Evolutionary conservation across 352 stramenopile species (phyloP), one percentile per base, ranked within the genome.

Genomic region (Globisporangium canariense): DNA sequence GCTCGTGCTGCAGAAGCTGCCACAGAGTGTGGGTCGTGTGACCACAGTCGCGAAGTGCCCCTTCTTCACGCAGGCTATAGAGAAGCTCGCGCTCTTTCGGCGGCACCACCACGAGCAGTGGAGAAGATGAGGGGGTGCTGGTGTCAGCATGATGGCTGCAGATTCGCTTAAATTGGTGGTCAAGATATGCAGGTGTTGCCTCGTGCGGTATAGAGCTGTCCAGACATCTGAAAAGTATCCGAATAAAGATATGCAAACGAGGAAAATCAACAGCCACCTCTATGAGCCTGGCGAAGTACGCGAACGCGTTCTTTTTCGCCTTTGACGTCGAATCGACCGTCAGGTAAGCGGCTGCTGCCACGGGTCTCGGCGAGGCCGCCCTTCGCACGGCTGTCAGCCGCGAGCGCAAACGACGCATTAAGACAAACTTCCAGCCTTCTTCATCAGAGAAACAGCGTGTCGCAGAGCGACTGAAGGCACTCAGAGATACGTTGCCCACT

Each of bases 1-100:
- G 3, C 75, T 89, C 50, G 78, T 90, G 18, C 66, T 91, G 16
- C 65, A 89, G 57, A 91, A 90, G 59, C 68, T 87, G 8, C 64
- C 61, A 16, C 2, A 3, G 2, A 34, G 7, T 16, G 10, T 22
- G 49, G 30, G 4, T 16, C 49, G 49, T 6, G 2, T 5, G 9
- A 28, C 7, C 13, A 36, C 55, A 22, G 66, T 67, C 1, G 69
- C 67, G 0, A 55, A 22, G 10, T 76, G 74, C 32, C 64, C 74
- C 11, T 88, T 86, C 65, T 85, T 86, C 60, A 6, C 34, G 3
- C 59, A 78, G 54, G 65, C 82, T 7, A 74, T 75, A 54, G 32
- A 32, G 16, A 85, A 83, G 55, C 69, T 91, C 34, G 60, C 64
- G n/a, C 68, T 74, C 5, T 90, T 90, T 41, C 64, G 68, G 3